Evolutionary conservation across 148 eudicot genomes (phyloP), one percentile per base, ranked within the genome.

Genomic region (Pharnaceum exiguum): DNA sequence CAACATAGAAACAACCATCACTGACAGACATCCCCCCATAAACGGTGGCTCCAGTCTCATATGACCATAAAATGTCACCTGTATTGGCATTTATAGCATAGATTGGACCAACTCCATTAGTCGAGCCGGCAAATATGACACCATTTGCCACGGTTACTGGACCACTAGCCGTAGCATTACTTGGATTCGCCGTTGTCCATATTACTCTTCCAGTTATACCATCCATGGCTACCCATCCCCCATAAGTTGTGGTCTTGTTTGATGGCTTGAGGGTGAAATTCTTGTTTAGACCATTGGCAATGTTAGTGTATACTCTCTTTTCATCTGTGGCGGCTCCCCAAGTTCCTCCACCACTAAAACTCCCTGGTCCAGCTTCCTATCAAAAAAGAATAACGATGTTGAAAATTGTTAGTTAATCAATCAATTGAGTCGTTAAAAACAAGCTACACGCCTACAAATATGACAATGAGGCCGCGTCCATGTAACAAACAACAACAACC

Each of bases 251-350:
- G 60, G 54, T 71, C 0, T 35, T 25, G 25, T 70, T 66, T 0
- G 93, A 79, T 27, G 93, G 87, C 11, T 33, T 18, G 10, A 85
- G 79, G 9, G 70, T 65, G 58, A 82, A 82, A 22, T 62, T 77
- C 7, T 39, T 17, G 2, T 5, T 11, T 3, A 28, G 36, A 25
- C 66, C 52, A 50, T 82, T 82, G 43, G 75, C 83, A 17, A 85
- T 81, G 77, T 85, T 85, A 15, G 87, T 85, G 43, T 85, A 85
- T 11, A 72, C 54, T 7, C 69, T 49, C 43, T 23, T 37, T 5
- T 27, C 57, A 37, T 85, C 93, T 0, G 93, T 82, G 27, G 93
- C 93, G 1, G 93, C 72, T 29, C 93, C 93, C 93, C 87, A 82
- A 0, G 51, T 79, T 1, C 93, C 93, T 23, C 93, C 93, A 54